These are phyloP conservation scores for Podaxis mareebaensis DNA, from an alignment of 768 basidiomycete species.

Conservation along the genomic window DNA sequence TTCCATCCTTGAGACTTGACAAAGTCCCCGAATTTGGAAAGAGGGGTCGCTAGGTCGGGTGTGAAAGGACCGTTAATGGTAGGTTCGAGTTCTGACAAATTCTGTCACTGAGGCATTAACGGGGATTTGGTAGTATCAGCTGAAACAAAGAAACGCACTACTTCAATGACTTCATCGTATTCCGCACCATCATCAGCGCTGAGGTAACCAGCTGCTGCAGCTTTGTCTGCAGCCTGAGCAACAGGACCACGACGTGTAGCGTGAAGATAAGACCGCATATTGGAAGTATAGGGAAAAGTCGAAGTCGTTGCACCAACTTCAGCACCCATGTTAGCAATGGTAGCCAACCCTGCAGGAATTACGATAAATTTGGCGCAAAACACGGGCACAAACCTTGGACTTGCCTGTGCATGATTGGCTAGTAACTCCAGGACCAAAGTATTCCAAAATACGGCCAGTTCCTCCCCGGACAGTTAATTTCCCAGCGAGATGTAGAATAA, in stretches of 20 bases:
- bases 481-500: constrained; percentile 93
- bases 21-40: constrained; percentile 84
- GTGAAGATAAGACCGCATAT: constrained; percentile 86
- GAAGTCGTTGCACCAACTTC: constrained; percentile 99
- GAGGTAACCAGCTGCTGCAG: constrained; percentile 77
- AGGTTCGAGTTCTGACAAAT: constrained; percentile 86
- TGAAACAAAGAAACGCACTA: constrained; percentile 51
- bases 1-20: constrained; percentile 90
- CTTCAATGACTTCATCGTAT: constrained; percentile 94
- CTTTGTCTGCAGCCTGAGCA: constrained; percentile 83
- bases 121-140: constrained; percentile 6
- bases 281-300: constrained; percentile 91
- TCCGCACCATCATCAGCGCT: constrained; percentile 83
- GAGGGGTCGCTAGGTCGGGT: constrained; percentile 91
- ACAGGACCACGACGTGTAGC: constrained; percentile 89
- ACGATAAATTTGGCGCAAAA: not conserved
- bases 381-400: constrained; percentile 10
- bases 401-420: constrained; percentile 90
- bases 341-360: constrained; percentile 68
- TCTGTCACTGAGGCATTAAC: constrained; percentile 42
- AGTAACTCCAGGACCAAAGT: constrained; percentile 91
- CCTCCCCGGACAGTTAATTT: constrained; percentile 94
- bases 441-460: constrained; percentile 94
- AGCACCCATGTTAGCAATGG: constrained; percentile 98
- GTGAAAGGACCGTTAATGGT: constrained; percentile 98